A percentile compares a stretch with the other conserved stretches of the same genome.
Evolutionary conservation across 1,139 yeast species (phyloP).

Genomic region (Yamadazyma diospyri): DNA sequence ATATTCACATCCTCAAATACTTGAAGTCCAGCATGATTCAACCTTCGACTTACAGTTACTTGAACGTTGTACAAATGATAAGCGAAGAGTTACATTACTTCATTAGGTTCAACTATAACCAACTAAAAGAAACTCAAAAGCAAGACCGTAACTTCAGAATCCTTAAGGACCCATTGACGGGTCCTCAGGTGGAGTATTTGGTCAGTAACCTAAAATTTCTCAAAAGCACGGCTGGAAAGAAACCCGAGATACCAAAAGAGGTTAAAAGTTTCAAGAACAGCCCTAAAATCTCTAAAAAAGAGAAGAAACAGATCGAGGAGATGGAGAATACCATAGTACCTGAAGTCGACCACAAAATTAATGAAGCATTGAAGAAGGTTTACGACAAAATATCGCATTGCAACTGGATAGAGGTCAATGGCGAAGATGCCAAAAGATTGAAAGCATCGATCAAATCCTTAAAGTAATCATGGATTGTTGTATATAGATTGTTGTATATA

Average conservation of each 20-base stretch:
- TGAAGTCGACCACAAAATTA: background rate
- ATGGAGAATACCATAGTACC: too few species aligned
- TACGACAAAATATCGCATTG: constrained; percentile 2
- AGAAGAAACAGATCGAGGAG: background rate
- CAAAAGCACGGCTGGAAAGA: background rate
- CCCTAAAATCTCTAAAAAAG: background rate
- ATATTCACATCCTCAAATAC: constrained; percentile 10
- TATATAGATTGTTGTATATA: constrained; percentile 2
- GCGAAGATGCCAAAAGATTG: background rate
- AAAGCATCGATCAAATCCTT: background rate
- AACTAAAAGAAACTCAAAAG: constrained; percentile 3
- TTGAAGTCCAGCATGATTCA: constrained; percentile 2
- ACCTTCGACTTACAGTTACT: constrained; percentile 5
- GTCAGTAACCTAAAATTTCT: constrained; percentile 1
- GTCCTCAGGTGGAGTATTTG: constrained; percentile 5
- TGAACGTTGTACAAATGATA: constrained; percentile 26
- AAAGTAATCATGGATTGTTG: background rate
- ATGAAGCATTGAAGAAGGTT: background rate
- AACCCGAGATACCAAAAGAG: background rate
- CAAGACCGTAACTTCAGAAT: constrained; percentile 1
- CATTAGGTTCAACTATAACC: constrained; percentile 29
- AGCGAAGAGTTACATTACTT: constrained; percentile 33
- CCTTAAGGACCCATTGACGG: constrained; percentile 1
- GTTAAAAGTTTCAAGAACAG: background rate
- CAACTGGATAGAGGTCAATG: constrained; percentile 3